These are phyloP conservation scores for Starmerella potacharoeniae DNA, from an alignment of 805 yeast genomes.

Conservation along the genomic window DNA sequence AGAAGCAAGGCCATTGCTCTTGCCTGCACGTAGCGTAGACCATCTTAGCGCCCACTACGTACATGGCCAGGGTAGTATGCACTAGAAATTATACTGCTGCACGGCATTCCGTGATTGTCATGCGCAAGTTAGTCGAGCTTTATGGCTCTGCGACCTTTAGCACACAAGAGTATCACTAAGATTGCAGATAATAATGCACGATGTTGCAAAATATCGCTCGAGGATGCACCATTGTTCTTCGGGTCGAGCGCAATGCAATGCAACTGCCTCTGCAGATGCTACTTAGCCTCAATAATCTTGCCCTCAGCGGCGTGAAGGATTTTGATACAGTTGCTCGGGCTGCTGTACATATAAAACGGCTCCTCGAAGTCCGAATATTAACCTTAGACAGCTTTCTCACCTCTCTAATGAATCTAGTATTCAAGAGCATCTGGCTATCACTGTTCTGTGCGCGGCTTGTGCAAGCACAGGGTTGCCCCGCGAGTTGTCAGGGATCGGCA, in stretches of 20 bases:
- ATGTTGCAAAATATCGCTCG: neutral
- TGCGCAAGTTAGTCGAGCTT: too few species aligned
- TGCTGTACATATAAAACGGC: too few species aligned
- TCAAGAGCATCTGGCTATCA: neutral
- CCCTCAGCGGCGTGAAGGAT: neutral
- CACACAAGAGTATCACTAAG: neutral
- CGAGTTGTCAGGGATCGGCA: neutral
- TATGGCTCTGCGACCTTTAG: neutral
- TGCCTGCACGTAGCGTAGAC: too few species aligned
- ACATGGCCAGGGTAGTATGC: too few species aligned
- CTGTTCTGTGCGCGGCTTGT: neutral
- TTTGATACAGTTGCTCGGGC: too few species aligned
- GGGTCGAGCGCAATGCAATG: neutral
- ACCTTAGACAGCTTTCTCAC: too few species aligned
- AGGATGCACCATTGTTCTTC: neutral
- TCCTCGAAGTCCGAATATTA: too few species aligned
- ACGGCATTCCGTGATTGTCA: too few species aligned
- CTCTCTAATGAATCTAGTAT: neutral
- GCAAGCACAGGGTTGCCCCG: neutral
- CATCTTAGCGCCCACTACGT: too few species aligned
- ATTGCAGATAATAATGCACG: neutral
- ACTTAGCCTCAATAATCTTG: neutral
- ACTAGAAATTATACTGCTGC: too few species aligned
- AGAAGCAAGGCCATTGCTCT: too few species aligned
- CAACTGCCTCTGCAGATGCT: neutral